phyloP scores from a whole-genome alignment of 2,329 filamentous ascomycete species.

The Rugonectria rugulosa region DNA sequence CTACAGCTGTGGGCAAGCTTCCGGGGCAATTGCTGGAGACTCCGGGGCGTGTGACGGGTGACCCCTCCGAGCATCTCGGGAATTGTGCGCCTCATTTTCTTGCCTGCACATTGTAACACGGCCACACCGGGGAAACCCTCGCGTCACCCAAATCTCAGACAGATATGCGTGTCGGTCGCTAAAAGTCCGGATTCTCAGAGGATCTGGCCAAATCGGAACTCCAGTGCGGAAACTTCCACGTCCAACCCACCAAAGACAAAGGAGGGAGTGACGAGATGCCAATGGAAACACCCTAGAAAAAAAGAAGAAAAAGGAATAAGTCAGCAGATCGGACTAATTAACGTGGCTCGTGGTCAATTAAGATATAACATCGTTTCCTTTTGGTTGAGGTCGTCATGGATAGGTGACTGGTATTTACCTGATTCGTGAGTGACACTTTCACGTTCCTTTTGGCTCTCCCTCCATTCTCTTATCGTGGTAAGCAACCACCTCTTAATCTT shows the following conservation, averaged over 20 bases:
- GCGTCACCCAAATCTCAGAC: too few relatives aligned
- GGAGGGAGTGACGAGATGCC: too few relatives aligned
- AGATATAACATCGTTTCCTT: constrained; percentile 3
- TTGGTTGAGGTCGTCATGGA: not conserved
- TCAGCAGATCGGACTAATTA: not conserved
- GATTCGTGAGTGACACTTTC: constrained; percentile 14
- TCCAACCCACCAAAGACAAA: constrained; percentile 1
- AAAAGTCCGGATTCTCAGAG: too few relatives aligned
- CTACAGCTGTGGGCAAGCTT: not conserved
- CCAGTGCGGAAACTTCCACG: too few relatives aligned
- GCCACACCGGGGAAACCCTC: too few relatives aligned
- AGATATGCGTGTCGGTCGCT: too few relatives aligned
- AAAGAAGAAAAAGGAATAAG: not conserved
- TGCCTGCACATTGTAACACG: too few relatives aligned
- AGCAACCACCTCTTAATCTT: not conserved
- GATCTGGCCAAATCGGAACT: too few relatives aligned
- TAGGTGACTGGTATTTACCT: constrained; percentile 31
- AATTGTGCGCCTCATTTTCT: too few relatives aligned
- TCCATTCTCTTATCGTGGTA: not conserved
- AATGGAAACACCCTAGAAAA: not conserved
- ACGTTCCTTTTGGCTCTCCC: constrained; percentile 23
- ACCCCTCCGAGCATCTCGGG: too few relatives aligned
- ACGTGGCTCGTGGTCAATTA: constrained; percentile 3
- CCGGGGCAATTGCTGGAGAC: constrained; percentile 2
- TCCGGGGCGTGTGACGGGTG: not conserved